These are phyloP conservation scores for Pseudohalonectria lignicola DNA, from an alignment of 2,329 filamentous ascomycete species.

Conservation along the genomic window DNA sequence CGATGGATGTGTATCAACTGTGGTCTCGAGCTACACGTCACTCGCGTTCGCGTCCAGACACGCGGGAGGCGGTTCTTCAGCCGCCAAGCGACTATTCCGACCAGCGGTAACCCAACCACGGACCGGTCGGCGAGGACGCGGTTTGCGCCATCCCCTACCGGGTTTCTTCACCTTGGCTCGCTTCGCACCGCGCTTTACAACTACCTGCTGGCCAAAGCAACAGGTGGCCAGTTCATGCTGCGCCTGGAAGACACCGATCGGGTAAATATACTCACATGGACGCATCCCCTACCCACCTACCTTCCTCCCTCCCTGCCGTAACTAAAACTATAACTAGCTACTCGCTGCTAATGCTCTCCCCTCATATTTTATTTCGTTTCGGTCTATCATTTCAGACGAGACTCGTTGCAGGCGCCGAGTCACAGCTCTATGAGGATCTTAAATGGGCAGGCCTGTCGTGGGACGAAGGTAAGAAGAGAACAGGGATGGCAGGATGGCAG, in stretches of 20 bases:
- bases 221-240: slow-evolving; percentile 80
- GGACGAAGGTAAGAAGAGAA: slow-evolving; percentile 90
- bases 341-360: neutral
- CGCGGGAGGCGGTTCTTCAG: too few species aligned
- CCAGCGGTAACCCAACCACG: too few species aligned
- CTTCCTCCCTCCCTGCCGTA: neutral
- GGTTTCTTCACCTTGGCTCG: slow-evolving; percentile 85
- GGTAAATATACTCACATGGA: slow-evolving; percentile 31
- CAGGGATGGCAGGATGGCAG: too few species aligned
- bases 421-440: slow-evolving; percentile 66
- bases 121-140: slow-evolving; percentile 59
- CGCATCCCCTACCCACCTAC: too few species aligned
- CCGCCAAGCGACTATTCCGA: too few species aligned
- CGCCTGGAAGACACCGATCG: slow-evolving; percentile 94
- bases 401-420: slow-evolving; percentile 69
- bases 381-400: slow-evolving; percentile 66
- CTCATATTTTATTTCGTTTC: too few species aligned
- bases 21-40: too few species aligned
- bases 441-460: slow-evolving; percentile 82
- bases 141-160: slow-evolving; percentile 93
- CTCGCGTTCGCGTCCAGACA: too few species aligned
- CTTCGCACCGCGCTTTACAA: slow-evolving; percentile 92
- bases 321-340: slow-evolving; percentile 4
- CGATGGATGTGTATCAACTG: too few species aligned
- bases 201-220: slow-evolving; percentile 78